Evolutionary conservation across 805 yeast genomes (phyloP).

Genomic region (Schwanniomyces occidentalis): DNA sequence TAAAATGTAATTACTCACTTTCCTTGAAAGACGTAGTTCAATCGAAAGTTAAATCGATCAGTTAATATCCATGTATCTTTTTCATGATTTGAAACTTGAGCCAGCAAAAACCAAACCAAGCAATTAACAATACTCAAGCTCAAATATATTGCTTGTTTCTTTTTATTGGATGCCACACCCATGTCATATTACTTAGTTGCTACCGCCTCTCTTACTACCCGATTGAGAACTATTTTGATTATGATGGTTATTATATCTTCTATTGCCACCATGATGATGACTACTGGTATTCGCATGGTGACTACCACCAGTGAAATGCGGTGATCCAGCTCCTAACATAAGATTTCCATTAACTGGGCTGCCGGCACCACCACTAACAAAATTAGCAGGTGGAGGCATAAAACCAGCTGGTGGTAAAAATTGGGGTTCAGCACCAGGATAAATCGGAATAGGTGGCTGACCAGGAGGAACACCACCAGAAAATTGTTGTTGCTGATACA

Average conservation of each 20-base stretch:
- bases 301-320: slow-evolving; percentile 8
- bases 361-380: slow-evolving; percentile 22
- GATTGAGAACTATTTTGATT: slow-evolving; percentile 6
- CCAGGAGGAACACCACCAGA: slow-evolving; percentile 33
- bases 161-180: neutral
- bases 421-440: slow-evolving; percentile 31
- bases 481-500: slow-evolving; percentile 35
- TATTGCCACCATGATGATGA: slow-evolving; percentile 13
- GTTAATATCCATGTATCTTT: too few relatives aligned
- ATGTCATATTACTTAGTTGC: slow-evolving; percentile 3
- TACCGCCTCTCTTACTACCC: slow-evolving; percentile 13
- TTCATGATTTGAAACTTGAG: slow-evolving; percentile 5
- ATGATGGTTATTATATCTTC: slow-evolving; percentile 14
- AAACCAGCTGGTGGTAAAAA: slow-evolving; percentile 37
- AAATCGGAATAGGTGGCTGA: slow-evolving; percentile 35
- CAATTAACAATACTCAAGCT: neutral
- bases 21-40: too few relatives aligned
- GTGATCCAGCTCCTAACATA: slow-evolving; percentile 17
- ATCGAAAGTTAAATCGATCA: too few relatives aligned
- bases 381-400: slow-evolving; percentile 32
- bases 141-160: too few relatives aligned
- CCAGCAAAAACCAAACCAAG: slow-evolving; percentile 4
- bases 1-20: too few relatives aligned
- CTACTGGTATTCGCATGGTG: slow-evolving; percentile 10
- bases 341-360: slow-evolving; percentile 31